These are phyloP conservation scores for Diaporthe helianthi DNA, from an alignment of 2,329 filamentous ascomycete genomes.

Conservation along the genomic window DNA sequence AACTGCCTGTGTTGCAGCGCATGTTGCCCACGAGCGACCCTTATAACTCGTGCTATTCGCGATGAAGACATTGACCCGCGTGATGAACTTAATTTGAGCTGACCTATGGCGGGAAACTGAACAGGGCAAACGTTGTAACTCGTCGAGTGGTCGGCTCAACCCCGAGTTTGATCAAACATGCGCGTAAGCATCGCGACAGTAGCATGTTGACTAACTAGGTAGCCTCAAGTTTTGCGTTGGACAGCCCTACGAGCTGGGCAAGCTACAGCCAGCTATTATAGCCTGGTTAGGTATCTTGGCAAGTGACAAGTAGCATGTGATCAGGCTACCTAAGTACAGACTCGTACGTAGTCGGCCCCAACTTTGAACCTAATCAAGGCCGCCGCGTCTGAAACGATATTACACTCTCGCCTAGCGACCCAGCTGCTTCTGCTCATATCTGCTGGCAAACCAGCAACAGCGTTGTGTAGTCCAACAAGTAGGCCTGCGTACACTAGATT, in stretches of 20 bases:
- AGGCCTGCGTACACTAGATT: background rate
- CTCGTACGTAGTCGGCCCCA: background rate
- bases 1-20: background rate
- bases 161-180: background rate
- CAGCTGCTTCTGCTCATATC: background rate
- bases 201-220: background rate
- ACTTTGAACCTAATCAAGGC: background rate
- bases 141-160: background rate
- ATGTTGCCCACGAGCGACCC: background rate
- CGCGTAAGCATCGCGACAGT: background rate
- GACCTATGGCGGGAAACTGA: background rate
- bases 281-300: background rate
- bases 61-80: background rate
- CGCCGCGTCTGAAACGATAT: background rate
- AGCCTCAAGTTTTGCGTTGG: background rate
- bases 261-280: background rate
- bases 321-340: background rate
- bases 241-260: conserved; percentile 9
- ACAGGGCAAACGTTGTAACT: background rate
- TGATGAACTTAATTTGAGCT: background rate
- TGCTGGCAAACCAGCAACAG: background rate
- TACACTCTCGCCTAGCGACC: background rate
- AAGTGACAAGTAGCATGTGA: conserved; percentile 2
- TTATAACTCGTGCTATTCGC: background rate
- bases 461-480: background rate